Evolutionary conservation across 1,284 basidiomycete species (phyloP).

Genomic region (Ganoderma resinaceum): DNA sequence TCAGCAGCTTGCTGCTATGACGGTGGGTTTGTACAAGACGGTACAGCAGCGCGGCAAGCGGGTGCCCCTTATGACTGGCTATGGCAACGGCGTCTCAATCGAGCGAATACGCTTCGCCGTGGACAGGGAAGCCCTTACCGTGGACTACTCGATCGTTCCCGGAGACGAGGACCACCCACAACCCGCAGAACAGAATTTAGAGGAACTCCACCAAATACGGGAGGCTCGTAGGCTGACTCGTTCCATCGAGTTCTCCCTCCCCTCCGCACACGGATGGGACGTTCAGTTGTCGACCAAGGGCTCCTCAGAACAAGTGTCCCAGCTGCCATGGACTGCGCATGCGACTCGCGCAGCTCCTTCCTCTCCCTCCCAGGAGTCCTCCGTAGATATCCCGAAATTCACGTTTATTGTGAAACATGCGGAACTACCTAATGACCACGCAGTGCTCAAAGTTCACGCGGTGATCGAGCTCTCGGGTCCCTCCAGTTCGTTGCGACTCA

Average conservation of each 20-base stretch:
- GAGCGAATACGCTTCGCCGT: conserved; percentile 81
- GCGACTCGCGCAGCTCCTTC: conserved; percentile 60
- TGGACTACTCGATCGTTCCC: conserved; percentile 90
- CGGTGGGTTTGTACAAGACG: conserved; percentile 80
- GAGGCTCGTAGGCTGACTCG: conserved; percentile 75
- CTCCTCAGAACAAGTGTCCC: conserved; percentile 74
- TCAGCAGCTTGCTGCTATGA: conserved; percentile 84
- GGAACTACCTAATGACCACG: conserved; percentile 73
- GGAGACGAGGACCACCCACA: conserved; percentile 66
- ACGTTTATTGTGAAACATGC: conserved; percentile 77
- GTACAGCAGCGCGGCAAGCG: conserved; percentile 77
- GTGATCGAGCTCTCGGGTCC: conserved; percentile 86
- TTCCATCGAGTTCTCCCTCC: conserved; percentile 82
- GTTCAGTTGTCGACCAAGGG: conserved; percentile 78
- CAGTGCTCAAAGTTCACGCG: conserved; percentile 80
- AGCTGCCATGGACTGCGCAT: conserved; percentile 78
- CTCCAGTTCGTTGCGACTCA: conserved; percentile 78
- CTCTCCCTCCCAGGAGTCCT: conserved; percentile 42
- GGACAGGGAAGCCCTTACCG: conserved; percentile 80
- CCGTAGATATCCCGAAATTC: conserved; percentile 60
- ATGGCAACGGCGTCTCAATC: conserved; percentile 85
- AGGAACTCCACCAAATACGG: conserved; percentile 66
- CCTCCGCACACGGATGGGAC: conserved; percentile 89
- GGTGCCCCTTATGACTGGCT: conserved; percentile 80
- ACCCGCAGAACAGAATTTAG: conserved; percentile 51